These are phyloP conservation scores for Tetrahymena malaccensis DNA, from an alignment of 73 alveolate species.

Conservation along the genomic window DNA sequence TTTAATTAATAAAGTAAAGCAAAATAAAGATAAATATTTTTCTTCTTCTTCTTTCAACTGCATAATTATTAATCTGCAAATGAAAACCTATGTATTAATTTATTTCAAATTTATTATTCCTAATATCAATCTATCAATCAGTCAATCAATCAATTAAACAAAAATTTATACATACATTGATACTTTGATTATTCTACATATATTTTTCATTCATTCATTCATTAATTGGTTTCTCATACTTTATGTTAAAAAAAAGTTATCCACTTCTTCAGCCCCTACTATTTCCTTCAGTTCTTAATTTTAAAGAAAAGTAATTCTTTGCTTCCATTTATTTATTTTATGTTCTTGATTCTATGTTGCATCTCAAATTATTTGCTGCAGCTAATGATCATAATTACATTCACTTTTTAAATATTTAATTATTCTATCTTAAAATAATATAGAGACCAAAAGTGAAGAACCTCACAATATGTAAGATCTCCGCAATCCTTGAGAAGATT, in stretches of 20 bases:
- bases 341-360: background rate
- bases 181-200: background rate
- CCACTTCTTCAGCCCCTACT: background rate
- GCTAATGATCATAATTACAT: background rate
- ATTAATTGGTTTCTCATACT: background rate
- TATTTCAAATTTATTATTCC: background rate
- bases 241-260: background rate
- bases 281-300: background rate
- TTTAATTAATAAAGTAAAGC: background rate
- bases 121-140: background rate
- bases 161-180: background rate
- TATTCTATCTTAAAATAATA: background rate
- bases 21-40: background rate
- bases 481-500: background rate
- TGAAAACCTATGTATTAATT: background rate
- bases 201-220: background rate
- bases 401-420: background rate
- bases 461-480: background rate
- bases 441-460: background rate
- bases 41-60: background rate
- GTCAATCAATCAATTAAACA: background rate
- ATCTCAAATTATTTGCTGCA: background rate
- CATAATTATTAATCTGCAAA: background rate
- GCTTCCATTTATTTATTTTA: background rate
- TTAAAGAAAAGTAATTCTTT: background rate